Evolutionary conservation across 164 flowering plant genomes (phyloP), one percentile per base, ranked within the genome.

Genomic region (Sedum album): DNA sequence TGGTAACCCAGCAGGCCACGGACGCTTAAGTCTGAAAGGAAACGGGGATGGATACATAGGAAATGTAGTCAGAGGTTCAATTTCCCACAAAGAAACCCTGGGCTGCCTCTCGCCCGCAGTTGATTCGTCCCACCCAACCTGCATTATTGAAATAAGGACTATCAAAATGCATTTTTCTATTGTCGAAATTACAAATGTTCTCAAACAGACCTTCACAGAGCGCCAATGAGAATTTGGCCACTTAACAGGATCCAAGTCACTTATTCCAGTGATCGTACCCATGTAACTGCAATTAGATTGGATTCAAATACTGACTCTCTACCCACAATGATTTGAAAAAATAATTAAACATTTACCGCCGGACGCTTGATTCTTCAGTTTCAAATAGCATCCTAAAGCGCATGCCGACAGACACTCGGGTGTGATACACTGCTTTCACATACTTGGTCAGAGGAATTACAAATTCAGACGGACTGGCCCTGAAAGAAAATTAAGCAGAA

Each of bases 71-170:
- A 94, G 71, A 31, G 98, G 98, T 75, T 94, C 98, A 68, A 94
- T 87, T 75, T 94, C 99, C 99, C 99, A 94, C n/a, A 94, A 71
- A 0, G 99, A 94, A 26, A 94, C 99, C 72, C 99, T 85, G 6
- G 95, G 99, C 80, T 94, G 99, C 82, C 92, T 89, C 71, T 94
- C 97, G 39, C 99, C 99, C 20, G 97, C 97, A 2, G 96, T 94
- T 11, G 99, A 94, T 70, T 94, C 99, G 77, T 94, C 99, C 99
- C 99, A 94, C 26, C 99, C 99, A 66, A 91, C 97, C 98, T 93
- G 79, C 77, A 82, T 36, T 42, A 60, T 53, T 53, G 4, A 31
- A 49, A 35, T 21, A 23, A 65, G 60, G 70, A 21, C 57, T n/a
- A 20, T 15, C 15, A 11, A 33, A 6, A 66, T 31, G 9, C 25